These are phyloP conservation scores for Ascochyta koolunga DNA, from an alignment of 2,329 filamentous ascomycete species.

Conservation along the genomic window DNA sequence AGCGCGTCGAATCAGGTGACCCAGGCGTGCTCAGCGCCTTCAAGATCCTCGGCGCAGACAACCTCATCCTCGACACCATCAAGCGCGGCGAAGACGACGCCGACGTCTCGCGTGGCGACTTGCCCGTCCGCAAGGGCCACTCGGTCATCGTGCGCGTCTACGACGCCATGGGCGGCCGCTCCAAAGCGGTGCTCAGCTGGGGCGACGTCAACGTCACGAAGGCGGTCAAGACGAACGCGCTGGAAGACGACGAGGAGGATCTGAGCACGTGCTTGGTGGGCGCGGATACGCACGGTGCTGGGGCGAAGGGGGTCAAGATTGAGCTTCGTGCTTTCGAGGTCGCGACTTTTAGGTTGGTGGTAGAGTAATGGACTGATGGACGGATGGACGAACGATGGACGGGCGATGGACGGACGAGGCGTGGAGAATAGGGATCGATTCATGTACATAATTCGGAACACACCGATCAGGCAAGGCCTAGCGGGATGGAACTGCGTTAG, in stretches of 20 bases:
- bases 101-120: constrained; percentile 58
- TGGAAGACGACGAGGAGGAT: constrained; percentile 82
- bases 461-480: too few relatives aligned
- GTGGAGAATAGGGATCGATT: too few relatives aligned
- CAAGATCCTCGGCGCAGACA: constrained; percentile 66
- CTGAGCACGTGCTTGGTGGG: constrained; percentile 18
- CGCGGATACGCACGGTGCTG: constrained; percentile 57
- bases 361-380: neutral
- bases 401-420: too few relatives aligned
- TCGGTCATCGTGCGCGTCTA: constrained; percentile 87
- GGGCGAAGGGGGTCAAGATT: constrained; percentile 58
- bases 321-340: constrained; percentile 81
- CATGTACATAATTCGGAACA: too few relatives aligned
- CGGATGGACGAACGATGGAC: too few relatives aligned
- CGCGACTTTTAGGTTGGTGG: constrained; percentile 71
- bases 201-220: constrained; percentile 71
- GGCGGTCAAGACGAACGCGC: constrained; percentile 81
- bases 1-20: constrained; percentile 12
- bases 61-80: constrained; percentile 83
- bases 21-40: constrained; percentile 61
- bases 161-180: constrained; percentile 84
- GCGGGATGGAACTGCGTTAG: too few relatives aligned
- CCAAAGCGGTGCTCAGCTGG: constrained; percentile 72
- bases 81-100: constrained; percentile 76
- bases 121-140: constrained; percentile 69